These are phyloP conservation scores for Flaveria sonorensis DNA, from an alignment of 129 eudicot species.

Conservation along the genomic window DNA sequence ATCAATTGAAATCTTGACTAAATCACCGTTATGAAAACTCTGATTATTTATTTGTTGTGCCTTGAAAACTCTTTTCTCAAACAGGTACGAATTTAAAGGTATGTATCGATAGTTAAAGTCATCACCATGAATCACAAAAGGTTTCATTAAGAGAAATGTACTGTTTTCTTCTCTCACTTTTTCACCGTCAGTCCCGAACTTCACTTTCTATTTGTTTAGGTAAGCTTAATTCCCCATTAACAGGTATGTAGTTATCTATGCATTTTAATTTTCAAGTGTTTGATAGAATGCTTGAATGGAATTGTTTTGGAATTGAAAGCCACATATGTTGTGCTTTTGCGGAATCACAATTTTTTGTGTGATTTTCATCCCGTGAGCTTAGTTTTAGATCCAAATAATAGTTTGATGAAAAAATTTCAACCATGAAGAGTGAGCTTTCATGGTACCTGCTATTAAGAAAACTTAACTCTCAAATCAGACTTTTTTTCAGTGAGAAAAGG, in stretches of 20 bases:
- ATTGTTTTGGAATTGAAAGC: background rate
- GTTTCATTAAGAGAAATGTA: background rate
- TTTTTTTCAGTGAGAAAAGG: background rate
- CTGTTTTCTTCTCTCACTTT: background rate
- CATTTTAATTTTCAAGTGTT: background rate
- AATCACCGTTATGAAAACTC: background rate
- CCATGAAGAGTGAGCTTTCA: background rate
- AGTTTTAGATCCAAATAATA: background rate
- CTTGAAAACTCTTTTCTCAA: background rate
- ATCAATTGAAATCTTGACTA: background rate
- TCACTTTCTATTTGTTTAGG: background rate
- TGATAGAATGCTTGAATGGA: background rate
- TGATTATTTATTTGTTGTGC: background rate
- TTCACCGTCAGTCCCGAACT: background rate
- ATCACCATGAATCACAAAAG: background rate
- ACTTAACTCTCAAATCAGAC: background rate
- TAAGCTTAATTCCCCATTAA: background rate
- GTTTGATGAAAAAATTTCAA: background rate
- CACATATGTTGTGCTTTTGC: background rate
- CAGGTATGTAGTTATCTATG: background rate
- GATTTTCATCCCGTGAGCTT: background rate
- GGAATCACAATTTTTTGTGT: background rate
- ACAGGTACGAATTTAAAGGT: background rate
- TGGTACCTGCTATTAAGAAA: background rate
- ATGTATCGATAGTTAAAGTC: background rate